Percentiles rank a stretch among this genome's conserved stretches.
Evolutionary conservation across 192 early-diverging fungal genomes (phyloP).

Genomic region (Spinellus fusiger): DNA sequence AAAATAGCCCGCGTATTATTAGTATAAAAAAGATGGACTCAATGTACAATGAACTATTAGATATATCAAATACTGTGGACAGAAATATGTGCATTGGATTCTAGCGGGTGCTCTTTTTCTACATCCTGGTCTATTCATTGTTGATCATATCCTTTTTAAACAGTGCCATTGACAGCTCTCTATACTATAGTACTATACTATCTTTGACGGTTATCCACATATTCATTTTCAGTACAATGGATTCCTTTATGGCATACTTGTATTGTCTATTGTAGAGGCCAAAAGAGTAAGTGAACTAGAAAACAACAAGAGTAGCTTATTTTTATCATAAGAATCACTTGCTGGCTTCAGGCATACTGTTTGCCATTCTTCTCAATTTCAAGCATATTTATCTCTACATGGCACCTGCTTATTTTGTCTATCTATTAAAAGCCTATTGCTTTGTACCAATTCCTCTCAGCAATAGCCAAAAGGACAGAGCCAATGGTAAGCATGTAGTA

Average conservation of each 20-base stretch:
- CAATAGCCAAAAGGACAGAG: background rate
- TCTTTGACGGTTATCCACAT: conserved; percentile 22
- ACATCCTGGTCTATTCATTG: conserved; percentile 72
- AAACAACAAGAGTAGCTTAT: background rate
- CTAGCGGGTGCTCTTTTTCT: conserved; percentile 56
- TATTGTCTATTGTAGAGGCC: conserved; percentile 71
- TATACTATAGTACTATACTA: conserved; percentile 6
- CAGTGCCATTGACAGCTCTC: background rate
- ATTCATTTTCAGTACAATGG: conserved; percentile 99
- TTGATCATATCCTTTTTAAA: conserved; percentile 71
- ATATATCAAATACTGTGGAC: conserved; percentile 16
- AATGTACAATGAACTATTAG: background rate
- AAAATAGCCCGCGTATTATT: background rate
- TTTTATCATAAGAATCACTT: conserved; percentile 40
- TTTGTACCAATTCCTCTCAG: conserved; percentile 24
- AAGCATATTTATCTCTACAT: conserved; percentile 96
- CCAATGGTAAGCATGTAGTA: background rate
- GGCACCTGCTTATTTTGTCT: conserved; percentile 91
- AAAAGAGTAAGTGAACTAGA: conserved; percentile 43
- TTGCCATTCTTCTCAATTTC: conserved; percentile 89
- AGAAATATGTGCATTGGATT: conserved; percentile 30
- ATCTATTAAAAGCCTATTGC: conserved; percentile 77
- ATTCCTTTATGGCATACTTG: conserved; percentile 79
- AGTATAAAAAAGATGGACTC: background rate
- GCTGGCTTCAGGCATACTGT: conserved; percentile 65